phyloP scores from a whole-genome alignment of 495 filamentous ascomycete genomes.

The Penicillium herquei region DNA sequence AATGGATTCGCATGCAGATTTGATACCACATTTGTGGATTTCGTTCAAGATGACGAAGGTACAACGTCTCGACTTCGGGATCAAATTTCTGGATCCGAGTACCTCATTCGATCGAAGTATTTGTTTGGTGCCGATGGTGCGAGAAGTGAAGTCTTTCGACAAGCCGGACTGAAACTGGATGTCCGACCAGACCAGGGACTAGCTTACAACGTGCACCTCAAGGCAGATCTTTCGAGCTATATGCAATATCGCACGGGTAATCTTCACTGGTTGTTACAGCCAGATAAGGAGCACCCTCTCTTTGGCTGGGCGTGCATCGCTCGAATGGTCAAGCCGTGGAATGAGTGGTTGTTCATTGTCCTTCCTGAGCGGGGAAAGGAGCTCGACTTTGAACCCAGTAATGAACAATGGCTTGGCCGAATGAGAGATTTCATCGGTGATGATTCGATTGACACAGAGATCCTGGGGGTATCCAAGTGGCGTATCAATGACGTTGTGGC shows the following conservation, averaged over 20 bases:
- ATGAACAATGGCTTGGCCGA: slow-evolving; percentile 41
- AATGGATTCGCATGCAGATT: slow-evolving; percentile 45
- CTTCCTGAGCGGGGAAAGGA: slow-evolving; percentile 39
- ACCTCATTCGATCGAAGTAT: slow-evolving; percentile 49
- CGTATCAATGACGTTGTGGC: slow-evolving; percentile 53
- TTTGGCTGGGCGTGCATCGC: slow-evolving; percentile 43
- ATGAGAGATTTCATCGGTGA: slow-evolving; percentile 53
- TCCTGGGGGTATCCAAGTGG: slow-evolving; percentile 49
- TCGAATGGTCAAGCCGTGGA: slow-evolving; percentile 56
- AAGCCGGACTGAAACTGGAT: slow-evolving; percentile 47
- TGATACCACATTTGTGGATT: slow-evolving; percentile 37
- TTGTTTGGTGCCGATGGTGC: slow-evolving; percentile 60
- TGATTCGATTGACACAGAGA: slow-evolving; percentile 32
- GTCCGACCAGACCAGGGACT: slow-evolving; percentile 53
- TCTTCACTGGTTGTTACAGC: slow-evolving; percentile 56
- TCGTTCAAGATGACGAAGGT: slow-evolving; percentile 23
- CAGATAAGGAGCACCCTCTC: slow-evolving; percentile 39
- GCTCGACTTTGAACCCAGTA: slow-evolving; percentile 26
- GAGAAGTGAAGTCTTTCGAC: slow-evolving; percentile 48
- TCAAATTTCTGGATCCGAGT: slow-evolving; percentile 34
- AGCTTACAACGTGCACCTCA: slow-evolving; percentile 52
- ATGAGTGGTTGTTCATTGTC: slow-evolving; percentile 57
- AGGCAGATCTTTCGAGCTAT: slow-evolving; percentile 51
- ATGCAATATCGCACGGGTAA: slow-evolving; percentile 50
- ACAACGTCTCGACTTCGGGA: slow-evolving; percentile 41